Evolutionary conservation across 257 asterid genomes (phyloP), one percentile per base, ranked within the genome.

Genomic region (Petunia axillaris): DNA sequence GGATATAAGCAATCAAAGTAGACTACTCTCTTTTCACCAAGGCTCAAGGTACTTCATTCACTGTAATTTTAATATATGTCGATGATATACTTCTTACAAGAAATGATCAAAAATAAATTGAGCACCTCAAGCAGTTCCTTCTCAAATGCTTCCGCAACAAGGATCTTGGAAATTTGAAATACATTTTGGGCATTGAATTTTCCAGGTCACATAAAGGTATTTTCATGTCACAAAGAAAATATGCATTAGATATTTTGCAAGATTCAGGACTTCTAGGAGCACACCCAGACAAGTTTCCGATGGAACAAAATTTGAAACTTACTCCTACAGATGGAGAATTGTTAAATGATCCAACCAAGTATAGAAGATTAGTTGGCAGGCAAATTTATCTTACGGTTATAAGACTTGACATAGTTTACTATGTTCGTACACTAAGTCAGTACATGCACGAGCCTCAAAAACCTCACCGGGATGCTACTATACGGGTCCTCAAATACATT

Each of bases 1-100:
- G 60, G 65, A n/a, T 82, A 67, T 38, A 66, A 65, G 66, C 37
- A 83, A 54, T 83, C 86, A 11, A 62, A 78, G 81, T 64, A 10
- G 59, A 79, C 53, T 75, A 67, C 10, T 82, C 79, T 60, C 41
- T 79, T 43, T 83, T 83, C 50, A 64, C 46, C 41, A 82, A 82
- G 7, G 50, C 25, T 7, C 78, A 77, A 62, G 63, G 59, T 25
- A 36, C 13, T 67, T 46, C 50, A 48, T 68, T 38, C 67, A 77
- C 75, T 40, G 2, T 2, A 44, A 35, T 62, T 9, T 10, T 64
- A 6, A 5, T 25, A 35, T 11, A 81, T 77, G 59, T 78, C 57
- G 59, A 71, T 60, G 16, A 35, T 15, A 48, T 58, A 35, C 78
- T 67, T 14, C 67, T 75, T 4, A 71, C 66, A 37, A 14, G 67